Conservation (phyloP, 345 rosid species). For the Gossypium bickii region DNA sequence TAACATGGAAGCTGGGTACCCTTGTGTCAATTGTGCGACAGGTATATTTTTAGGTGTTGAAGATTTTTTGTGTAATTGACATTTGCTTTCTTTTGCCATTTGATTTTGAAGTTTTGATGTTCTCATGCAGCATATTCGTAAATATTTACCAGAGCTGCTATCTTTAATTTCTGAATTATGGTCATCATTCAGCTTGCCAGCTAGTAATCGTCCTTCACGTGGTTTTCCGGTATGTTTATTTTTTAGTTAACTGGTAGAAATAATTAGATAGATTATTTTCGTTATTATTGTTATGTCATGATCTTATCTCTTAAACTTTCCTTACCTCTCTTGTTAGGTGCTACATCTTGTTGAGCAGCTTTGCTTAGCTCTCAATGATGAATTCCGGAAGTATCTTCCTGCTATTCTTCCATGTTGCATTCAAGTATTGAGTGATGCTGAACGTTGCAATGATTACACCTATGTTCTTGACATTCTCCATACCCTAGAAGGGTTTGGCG, state of each 20-base stretch:
- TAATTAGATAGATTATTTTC: constrained; percentile 1
- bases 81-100: constrained; percentile 14
- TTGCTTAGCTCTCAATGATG: constrained; percentile 97
- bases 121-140: constrained; percentile 85
- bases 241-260: neutral
- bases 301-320: neutral
- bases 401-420: constrained; percentile 90
- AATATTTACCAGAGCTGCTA: constrained; percentile 82
- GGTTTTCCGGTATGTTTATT: constrained; percentile 68
- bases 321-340: constrained; percentile 42
- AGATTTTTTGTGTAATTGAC: neutral
- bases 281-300: neutral
- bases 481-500: constrained; percentile 94
- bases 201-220: constrained; percentile 57
- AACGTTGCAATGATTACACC: constrained; percentile 78
- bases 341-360: constrained; percentile 96
- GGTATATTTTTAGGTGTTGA: constrained; percentile 46
- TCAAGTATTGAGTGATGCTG: constrained; percentile 94
- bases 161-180: constrained; percentile 83
- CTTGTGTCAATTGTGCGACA: constrained; percentile 95
- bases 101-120: constrained; percentile 21
- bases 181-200: constrained; percentile 88
- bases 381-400: constrained; percentile 88
- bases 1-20: constrained; percentile 97
- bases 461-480: constrained; percentile 89